Percentiles rank a stretch among this genome's conserved stretches.
Evolutionary conservation across 208 protist species (phyloP).

Genomic region (Trypanosoma platydactyli): DNA sequence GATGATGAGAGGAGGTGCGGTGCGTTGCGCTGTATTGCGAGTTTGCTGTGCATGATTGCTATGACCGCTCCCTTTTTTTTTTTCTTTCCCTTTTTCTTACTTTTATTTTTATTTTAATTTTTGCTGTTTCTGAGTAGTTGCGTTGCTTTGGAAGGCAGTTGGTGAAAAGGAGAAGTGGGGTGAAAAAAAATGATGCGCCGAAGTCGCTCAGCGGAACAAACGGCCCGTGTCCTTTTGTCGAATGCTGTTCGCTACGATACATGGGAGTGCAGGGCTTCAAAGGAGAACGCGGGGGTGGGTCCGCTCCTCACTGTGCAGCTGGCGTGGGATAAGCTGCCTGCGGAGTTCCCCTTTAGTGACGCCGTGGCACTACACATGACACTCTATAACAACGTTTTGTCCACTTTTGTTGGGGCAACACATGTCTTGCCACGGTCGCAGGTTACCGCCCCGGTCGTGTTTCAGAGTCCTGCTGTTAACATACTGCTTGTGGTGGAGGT

Average conservation of each 20-base stretch:
- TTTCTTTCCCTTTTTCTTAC: no score
- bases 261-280: slow-evolving; percentile 64
- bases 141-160: neutral
- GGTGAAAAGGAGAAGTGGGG: neutral
- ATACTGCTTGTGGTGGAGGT: slow-evolving; percentile 74
- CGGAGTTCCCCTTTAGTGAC: slow-evolving; percentile 16
- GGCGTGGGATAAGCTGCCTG: slow-evolving; percentile 28
- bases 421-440: slow-evolving; percentile 39
- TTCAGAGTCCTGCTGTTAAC: slow-evolving; percentile 43
- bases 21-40: no score
- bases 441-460: slow-evolving; percentile 47
- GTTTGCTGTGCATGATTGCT: no score
- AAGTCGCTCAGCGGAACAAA: slow-evolving; percentile 81
- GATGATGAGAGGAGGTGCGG: no score
- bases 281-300: slow-evolving; percentile 33
- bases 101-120: no score
- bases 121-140: no score
- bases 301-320: slow-evolving; percentile 44
- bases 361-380: slow-evolving; percentile 63
- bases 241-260: slow-evolving; percentile 88
- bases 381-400: slow-evolving; percentile 58
- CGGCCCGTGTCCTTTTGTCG: slow-evolving; percentile 76
- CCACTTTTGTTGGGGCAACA: slow-evolving; percentile 72
- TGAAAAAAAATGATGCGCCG: slow-evolving; percentile 15
- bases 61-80: no score